Conservation (phyloP, 352 stramenopile genomes). For the Globisporangium cederbergense region DNA sequence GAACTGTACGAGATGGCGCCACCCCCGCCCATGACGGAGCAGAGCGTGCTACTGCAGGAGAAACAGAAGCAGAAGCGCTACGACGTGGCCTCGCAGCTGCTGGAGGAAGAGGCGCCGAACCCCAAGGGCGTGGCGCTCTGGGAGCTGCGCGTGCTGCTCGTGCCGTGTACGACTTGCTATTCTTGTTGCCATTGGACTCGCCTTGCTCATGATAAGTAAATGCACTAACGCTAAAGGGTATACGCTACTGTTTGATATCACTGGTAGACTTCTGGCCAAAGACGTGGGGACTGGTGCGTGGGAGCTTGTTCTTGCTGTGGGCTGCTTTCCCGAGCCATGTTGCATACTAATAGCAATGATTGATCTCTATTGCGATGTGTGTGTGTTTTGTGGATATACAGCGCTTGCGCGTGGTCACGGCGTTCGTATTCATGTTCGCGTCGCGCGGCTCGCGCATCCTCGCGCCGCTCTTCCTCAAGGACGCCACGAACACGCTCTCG, state of each 20-base stretch:
- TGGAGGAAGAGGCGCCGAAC: conserved; percentile 23
- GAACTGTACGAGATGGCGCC: background rate
- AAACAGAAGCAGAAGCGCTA: conserved; percentile 5
- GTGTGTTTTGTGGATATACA: conserved; percentile 13
- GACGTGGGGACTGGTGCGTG: conserved; percentile 52
- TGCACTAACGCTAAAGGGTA: too few relatives aligned
- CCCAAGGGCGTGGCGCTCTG: conserved; percentile 35
- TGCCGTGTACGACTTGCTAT: conserved; percentile 46
- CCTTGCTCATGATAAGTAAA: too few relatives aligned
- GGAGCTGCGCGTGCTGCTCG: conserved; percentile 64
- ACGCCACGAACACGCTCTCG: conserved; percentile 57
- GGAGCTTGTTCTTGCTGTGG: background rate
- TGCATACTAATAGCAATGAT: background rate
- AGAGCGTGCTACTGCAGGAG: conserved; percentile 34
- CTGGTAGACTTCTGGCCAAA: conserved; percentile 70
- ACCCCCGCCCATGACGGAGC: conserved; percentile 23
- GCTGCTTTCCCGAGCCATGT: too few relatives aligned
- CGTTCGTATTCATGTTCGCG: conserved; percentile 67
- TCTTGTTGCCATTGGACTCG: background rate
- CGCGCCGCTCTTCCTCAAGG: conserved; percentile 66
- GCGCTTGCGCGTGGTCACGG: conserved; percentile 54
- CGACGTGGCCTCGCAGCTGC: conserved; percentile 10
- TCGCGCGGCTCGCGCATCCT: conserved; percentile 68
- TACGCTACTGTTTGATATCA: too few relatives aligned
- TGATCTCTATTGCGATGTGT: background rate